These are phyloP conservation scores for Neocallimastix lanati DNA, from an alignment of 192 early-diverging fungal genomes.

Conservation along the genomic window DNA sequence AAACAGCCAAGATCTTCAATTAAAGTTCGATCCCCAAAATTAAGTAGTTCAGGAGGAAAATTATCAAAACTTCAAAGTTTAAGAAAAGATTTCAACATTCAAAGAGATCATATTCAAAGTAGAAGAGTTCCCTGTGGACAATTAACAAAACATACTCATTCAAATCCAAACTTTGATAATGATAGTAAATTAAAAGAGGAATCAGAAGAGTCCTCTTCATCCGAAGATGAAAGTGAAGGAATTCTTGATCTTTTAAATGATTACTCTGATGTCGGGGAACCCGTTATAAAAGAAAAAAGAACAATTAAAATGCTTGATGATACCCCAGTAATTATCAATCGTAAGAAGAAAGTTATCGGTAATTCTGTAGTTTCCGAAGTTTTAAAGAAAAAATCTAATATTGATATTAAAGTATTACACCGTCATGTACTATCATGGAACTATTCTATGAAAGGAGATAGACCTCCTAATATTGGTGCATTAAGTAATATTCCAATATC, in stretches of 20 bases:
- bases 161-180: not conserved
- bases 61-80: not conserved
- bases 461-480: constrained; percentile 22
- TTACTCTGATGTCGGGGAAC: not conserved
- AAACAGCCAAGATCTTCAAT: not conserved
- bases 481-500: constrained; percentile 28
- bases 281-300: not conserved
- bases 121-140: not conserved
- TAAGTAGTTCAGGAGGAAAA: not conserved
- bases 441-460: constrained; percentile 22
- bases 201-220: not conserved
- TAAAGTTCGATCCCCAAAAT: not conserved
- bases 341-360: not conserved
- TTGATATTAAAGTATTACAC: constrained; percentile 14
- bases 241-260: not conserved
- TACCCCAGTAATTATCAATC: not conserved
- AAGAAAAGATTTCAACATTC: not conserved
- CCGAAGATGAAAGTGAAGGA: not conserved
- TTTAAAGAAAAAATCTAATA: not conserved
- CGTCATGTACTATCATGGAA: constrained; percentile 44
- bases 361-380: not conserved
- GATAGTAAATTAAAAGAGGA: not conserved
- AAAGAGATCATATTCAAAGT: not conserved
- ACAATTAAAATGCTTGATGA: not conserved
- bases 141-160: not conserved